Base-by-base conservation (phyloP, 306 rosid species). In the Purshia tridentata region DNA sequence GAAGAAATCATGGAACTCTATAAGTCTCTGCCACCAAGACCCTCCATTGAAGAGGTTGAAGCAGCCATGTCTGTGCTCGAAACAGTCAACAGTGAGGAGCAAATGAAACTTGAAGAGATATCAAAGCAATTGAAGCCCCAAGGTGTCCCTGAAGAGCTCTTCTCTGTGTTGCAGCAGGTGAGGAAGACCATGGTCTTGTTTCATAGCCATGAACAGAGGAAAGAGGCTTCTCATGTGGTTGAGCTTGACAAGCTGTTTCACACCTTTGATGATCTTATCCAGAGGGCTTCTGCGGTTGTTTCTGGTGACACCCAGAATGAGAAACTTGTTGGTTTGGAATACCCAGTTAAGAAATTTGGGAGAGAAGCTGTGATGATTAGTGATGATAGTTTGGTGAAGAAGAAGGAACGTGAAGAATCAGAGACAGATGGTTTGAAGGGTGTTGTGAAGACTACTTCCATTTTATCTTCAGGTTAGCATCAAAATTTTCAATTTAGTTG, bases 21-120 rank as follows among this genome's bases (percentile, higher is more conserved):
- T 55, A 61, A 80, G 45, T 94, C 98, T 29, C 90, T 94, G n/a
- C 96, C 98, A 23, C 88, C 83, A 47, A 72, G 98, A 23, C 95
- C 98, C 59, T 81, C 96, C 71, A 76, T 89, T 47, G 87, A 91
- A 70, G 94, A 89, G 44, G 76, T 94, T 6, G 96, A 89, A 85
- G 98, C 97, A 18, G 96, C 97, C 66, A 75, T 70, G 39, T 83
- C 85, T 39, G 83, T 84, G 1, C 48, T 91, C 7, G 79, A 91
- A 13, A 86, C 97, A 18, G 85, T 89, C 23, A 69, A 85, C 71
- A 81, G 46, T 75, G 89, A 89, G 63, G 92, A 94, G 63, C 72
- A 86, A 78, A 54, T 60, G 47, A 91, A 87, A 71, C 92, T 91
- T 44, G 71, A 81, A 5, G 91, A 88, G 72, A 81, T 91, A 52